A percentile compares a stretch with the other conserved stretches of the same genome.
phyloP scores from a whole-genome alignment of 108 stramenopile genomes.

The Cyclotella cryptica region DNA sequence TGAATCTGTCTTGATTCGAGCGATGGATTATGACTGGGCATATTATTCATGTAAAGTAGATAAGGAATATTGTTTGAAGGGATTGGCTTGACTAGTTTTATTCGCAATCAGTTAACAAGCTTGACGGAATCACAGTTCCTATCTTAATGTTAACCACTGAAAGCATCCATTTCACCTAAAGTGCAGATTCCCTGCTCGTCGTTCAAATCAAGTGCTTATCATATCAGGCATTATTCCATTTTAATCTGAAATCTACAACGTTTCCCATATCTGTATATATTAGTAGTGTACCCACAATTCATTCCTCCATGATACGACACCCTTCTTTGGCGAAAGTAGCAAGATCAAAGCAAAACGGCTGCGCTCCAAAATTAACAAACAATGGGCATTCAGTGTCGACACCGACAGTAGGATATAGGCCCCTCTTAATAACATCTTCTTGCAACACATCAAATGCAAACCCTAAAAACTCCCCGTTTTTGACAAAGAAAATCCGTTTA shows the following conservation, averaged over 20 bases:
- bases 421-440: conserved; percentile 49
- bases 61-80: no score
- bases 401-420: conserved; percentile 83
- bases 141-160: no score
- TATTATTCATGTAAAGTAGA: not conserved
- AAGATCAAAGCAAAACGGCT: conserved; percentile 76
- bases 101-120: no score
- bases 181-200: no score
- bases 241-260: no score
- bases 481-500: conserved; percentile 77
- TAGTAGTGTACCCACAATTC: not conserved
- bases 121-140: no score
- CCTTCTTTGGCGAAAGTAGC: not conserved
- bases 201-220: not conserved
- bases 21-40: no score
- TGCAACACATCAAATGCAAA: conserved; percentile 64
- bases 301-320: not conserved
- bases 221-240: not conserved
- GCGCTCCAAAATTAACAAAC: conserved; percentile 68
- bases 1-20: no score
- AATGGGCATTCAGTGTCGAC: conserved; percentile 74
- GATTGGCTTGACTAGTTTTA: no score
- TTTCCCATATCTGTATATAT: not conserved
- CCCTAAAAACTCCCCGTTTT: conserved; percentile 88
- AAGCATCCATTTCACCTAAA: no score